phyloP scores from a whole-genome alignment of 805 yeast species.

The Brettanomyces bruxellensis region DNA sequence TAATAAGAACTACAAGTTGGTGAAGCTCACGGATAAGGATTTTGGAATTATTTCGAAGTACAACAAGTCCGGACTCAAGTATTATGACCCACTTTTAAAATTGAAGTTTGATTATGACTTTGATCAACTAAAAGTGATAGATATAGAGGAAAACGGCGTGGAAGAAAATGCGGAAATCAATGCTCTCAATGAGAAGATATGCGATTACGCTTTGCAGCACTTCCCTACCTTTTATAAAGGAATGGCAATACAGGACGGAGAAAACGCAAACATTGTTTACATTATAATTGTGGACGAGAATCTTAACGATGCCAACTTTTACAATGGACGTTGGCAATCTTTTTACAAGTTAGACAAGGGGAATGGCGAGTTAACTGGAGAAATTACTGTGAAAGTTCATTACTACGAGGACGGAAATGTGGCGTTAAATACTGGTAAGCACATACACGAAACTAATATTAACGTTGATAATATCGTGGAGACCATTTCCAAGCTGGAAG shows the following conservation, averaged over 20 bases:
- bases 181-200: slow-evolving; percentile 23
- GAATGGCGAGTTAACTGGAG: slow-evolving; percentile 36
- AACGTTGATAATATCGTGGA: slow-evolving; percentile 26
- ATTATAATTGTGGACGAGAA: slow-evolving; percentile 64
- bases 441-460: slow-evolving; percentile 20
- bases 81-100: slow-evolving; percentile 41
- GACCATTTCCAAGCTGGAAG: slow-evolving; percentile 49
- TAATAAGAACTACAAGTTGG: slow-evolving; percentile 22
- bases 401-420: slow-evolving; percentile 97
- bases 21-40: slow-evolving; percentile 16
- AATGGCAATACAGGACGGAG: slow-evolving; percentile 25
- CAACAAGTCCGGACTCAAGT: slow-evolving; percentile 43
- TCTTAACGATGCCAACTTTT: slow-evolving; percentile 66
- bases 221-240: slow-evolving; percentile 51
- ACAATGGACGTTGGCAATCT: slow-evolving; percentile 87
- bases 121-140: slow-evolving; percentile 36
- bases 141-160: slow-evolving; percentile 32
- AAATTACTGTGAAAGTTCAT: slow-evolving; percentile 65
- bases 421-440: slow-evolving; percentile 46
- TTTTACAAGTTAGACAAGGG: slow-evolving; percentile 38
- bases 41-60: slow-evolving; percentile 36
- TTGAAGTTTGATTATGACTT: slow-evolving; percentile 54
- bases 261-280: slow-evolving; percentile 23
- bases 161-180: slow-evolving; percentile 8
- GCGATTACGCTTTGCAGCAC: slow-evolving; percentile 50